Percentiles rank a stretch among this genome's conserved stretches.
phyloP scores from a whole-genome alignment of 768 basidiomycete genomes.

The Mycena albidolilacea region DNA sequence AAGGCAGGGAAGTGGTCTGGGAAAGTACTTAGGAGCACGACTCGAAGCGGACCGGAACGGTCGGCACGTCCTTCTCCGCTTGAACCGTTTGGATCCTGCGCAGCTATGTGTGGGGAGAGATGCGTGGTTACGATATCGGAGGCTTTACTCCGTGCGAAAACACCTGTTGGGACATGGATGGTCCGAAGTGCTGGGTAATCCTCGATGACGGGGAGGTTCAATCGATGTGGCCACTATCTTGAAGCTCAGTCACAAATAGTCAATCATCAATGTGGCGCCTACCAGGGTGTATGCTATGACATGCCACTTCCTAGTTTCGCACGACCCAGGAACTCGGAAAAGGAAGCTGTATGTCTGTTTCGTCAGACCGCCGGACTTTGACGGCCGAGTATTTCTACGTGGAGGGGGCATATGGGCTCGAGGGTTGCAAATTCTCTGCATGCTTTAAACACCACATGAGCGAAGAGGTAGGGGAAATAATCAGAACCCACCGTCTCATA shows the following conservation, averaged over 20 bases:
- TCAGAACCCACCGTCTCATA: constrained; percentile 43
- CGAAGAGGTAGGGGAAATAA: neutral
- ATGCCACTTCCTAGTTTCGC: constrained; percentile 67
- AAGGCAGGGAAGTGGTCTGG: neutral
- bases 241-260: neutral
- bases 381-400: constrained; percentile 65
- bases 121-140: constrained; percentile 14
- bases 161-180: constrained; percentile 62
- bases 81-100: neutral
- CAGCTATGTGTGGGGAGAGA: neutral
- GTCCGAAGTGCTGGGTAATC: constrained; percentile 65
- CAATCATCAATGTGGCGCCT: constrained; percentile 20
- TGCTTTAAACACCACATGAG: constrained; percentile 45
- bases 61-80: neutral
- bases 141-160: constrained; percentile 65
- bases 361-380: constrained; percentile 69
- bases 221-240: constrained; percentile 63
- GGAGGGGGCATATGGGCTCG: constrained; percentile 56
- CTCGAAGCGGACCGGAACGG: neutral
- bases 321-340: constrained; percentile 59
- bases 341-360: constrained; percentile 76
- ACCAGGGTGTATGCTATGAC: constrained; percentile 70
- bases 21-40: neutral
- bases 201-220: constrained; percentile 64
- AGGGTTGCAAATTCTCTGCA: constrained; percentile 60